Evolutionary conservation across 2,329 filamentous ascomycete species (phyloP).

Genomic region (Aspergillus fructus): DNA sequence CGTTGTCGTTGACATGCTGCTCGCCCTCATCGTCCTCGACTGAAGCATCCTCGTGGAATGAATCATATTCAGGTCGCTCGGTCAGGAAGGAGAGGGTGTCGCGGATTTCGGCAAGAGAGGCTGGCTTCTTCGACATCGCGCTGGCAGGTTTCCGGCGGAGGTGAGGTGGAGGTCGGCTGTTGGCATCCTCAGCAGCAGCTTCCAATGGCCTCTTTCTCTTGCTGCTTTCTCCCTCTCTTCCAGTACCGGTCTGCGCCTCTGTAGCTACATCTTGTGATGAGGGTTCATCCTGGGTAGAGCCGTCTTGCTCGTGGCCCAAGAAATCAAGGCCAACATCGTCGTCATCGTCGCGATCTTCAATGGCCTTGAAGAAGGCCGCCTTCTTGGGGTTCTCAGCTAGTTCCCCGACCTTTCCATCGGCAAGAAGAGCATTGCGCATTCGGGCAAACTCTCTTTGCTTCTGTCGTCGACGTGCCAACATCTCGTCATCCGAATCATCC

Average conservation of each 20-base stretch:
- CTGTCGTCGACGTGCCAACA: conserved; percentile 70
- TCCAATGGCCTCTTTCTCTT: conserved; percentile 45
- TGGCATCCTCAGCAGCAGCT: conserved; percentile 40
- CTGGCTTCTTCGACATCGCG: conserved; percentile 62
- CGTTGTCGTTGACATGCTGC: conserved; percentile 38
- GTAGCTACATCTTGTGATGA: conserved; percentile 27
- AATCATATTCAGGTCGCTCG: conserved; percentile 61
- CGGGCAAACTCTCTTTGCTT: conserved; percentile 86
- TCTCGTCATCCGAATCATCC: conserved; percentile 85
- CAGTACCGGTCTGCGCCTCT: conserved; percentile 19
- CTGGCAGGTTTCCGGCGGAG: conserved; percentile 60
- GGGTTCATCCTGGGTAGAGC: conserved; percentile 40
- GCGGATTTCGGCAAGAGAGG: conserved; percentile 75
- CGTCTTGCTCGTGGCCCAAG: conserved; percentile 49
- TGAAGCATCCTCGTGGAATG: conserved; percentile 54
- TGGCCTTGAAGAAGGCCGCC: conserved; percentile 82
- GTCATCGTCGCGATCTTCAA: conserved; percentile 75
- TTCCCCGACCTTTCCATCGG: conserved; percentile 86
- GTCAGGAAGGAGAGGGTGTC: conserved; percentile 81
- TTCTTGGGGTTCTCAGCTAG: conserved; percentile 88
- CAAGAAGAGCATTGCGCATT: conserved; percentile 84
- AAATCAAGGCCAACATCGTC: conserved; percentile 74
- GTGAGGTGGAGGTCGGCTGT: conserved; percentile 58
- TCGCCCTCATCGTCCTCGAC: conserved; percentile 52
- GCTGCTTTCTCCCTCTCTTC: conserved; percentile 22